Evolutionary conservation across 768 basidiomycete genomes (phyloP).

Genomic region (Hygrophorus pudorinus): DNA sequence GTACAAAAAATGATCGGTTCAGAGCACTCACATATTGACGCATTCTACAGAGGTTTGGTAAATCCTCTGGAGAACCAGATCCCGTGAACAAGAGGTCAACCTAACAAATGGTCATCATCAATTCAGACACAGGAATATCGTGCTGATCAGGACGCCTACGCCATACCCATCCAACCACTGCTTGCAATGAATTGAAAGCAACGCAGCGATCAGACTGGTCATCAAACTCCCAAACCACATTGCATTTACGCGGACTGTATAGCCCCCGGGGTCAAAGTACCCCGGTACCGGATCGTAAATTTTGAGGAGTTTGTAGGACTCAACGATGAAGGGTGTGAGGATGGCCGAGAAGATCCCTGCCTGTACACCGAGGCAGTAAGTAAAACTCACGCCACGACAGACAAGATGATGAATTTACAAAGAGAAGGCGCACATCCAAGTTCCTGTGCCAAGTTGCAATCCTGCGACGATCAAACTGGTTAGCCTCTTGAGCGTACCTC

Average conservation of each 20-base stretch:
- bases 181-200: conserved; percentile 11
- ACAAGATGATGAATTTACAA: conserved; percentile 4
- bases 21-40: conserved; percentile 9
- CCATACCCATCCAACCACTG: conserved; percentile 10
- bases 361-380: not conserved
- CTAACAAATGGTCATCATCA: not conserved
- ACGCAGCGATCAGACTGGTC: conserved; percentile 9
- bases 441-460: conserved; percentile 6
- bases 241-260: conserved; percentile 10
- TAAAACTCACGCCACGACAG: not conserved
- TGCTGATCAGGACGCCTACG: not conserved
- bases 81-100: not conserved
- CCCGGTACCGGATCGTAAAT: not conserved
- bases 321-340: conserved; percentile 10
- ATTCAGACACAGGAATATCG: not conserved
- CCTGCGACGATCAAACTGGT: conserved; percentile 4
- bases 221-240: conserved; percentile 12
- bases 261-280: conserved; percentile 6
- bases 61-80: not conserved
- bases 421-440: conserved; percentile 8
- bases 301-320: conserved; percentile 9
- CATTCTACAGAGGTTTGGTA: conserved; percentile 6
- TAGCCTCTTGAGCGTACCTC: conserved; percentile 6
- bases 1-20: not conserved
- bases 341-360: conserved; percentile 11